Evolutionary conservation across 1,284 basidiomycete genomes (phyloP), one percentile per base, ranked within the genome.

Genomic region (Coniferiporia weirii): DNA sequence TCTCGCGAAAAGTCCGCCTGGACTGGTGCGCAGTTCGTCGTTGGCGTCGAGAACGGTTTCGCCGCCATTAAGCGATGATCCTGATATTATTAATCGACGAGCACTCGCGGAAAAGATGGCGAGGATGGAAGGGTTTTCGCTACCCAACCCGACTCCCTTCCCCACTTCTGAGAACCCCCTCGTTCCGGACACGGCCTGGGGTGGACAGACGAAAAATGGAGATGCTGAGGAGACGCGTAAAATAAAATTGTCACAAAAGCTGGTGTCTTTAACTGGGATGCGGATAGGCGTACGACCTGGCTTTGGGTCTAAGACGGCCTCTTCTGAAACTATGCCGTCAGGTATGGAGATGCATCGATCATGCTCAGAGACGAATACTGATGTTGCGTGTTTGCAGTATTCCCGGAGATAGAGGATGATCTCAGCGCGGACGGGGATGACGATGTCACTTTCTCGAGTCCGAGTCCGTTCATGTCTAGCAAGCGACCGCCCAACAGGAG

Each of bases 21-120:
- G 27, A n/a, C 13, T 46, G 43, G 4, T 19, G 20, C 57, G 44
- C 44, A 54, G 36, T 59, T 49, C 54, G 5, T 44, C 54, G 6
- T 35, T 47, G n/a, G 20, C 50, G 1, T 34, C 32, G 17, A 52
- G 22, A 35, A 47, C 34, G 12, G 38, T 35, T 1, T 38, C 48
- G 12, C 35, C 34, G 15, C 7, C 32, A n/a, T 12, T 54, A 15
- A 17, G 27, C 44, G 66, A 70, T 19, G 68, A 65, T 1, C 63
- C 61, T 10, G 69, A 66, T 1, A 63, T 61, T 20, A 69, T 70
- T 2, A 75, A 81, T 52, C 77, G 81, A n/a, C 76, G 74, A 34
- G 85, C 85, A 1, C 86, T 91, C 49, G 87, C 88, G 1, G 88
- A 91, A 63, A 78, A 89, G 3, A 89, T 91, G 87, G 89, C 89